Evolutionary conservation across 1,139 yeast genomes (phyloP), one percentile per base, ranked within the genome.

Genomic region (Kodamaea sp.): DNA sequence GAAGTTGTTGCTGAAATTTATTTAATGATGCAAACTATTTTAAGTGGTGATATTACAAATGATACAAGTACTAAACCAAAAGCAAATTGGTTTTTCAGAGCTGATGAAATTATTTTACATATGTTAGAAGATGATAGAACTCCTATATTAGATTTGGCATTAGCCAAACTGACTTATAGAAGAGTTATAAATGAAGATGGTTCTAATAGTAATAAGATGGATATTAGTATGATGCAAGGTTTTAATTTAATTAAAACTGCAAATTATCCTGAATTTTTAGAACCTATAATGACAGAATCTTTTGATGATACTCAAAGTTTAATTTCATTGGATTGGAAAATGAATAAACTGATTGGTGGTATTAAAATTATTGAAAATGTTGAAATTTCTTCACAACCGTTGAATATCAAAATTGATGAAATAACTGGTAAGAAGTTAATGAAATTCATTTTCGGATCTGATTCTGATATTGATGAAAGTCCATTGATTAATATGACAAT

Each of bases 341-440:
- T 81, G 79, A 78, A 76, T 44, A 66, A 75, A 38, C 75, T 83
- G 10, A 75, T 82, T 32, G 90, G 89, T 32, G 90, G 90, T 1
- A 81, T 83, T 43, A 70, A 75, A 46, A 69, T 82, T 28, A 65
- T 82, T 44, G 81, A 76, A 46, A 63, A 70, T 44, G 72, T 81
- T 36, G 75, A 73, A 35, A 64, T 82, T 27, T 58, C 62, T 26
- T 63, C 84, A 6, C 63, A 68, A 38, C 88, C 88, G 32, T 62
- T 83, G 44, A 73, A 71, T 36, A 50, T 83, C 38, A 73, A 75
- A 38, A 49, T 83, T 28, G 92, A 84, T 49, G 84, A 81, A 52
- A 60, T 62, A 28, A 79, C 85, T 8, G 81, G 86, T 5, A 65
- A 65, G 34, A 77, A 72, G 53, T 60, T 82, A 38, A 65, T 80